phyloP scores from a whole-genome alignment of 257 asterid species.

The Fraxinus anomala region DNA sequence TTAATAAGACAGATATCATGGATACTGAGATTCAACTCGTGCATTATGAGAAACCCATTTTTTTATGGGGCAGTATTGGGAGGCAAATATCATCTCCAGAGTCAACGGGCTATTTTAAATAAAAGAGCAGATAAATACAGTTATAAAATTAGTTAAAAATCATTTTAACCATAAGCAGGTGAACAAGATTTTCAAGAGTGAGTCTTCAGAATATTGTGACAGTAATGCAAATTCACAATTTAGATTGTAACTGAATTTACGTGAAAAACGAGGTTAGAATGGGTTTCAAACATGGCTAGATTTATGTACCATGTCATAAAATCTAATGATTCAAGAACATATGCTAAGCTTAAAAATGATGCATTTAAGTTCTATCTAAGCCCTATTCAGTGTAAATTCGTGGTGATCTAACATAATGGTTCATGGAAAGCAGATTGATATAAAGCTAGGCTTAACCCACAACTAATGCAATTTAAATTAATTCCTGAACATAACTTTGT shows the following conservation, averaged over 20 bases:
- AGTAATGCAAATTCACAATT: neutral
- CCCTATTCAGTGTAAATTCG: neutral
- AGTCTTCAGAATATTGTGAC: neutral
- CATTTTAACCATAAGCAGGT: neutral
- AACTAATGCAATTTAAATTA: neutral
- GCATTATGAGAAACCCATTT: neutral
- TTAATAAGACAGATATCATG: neutral
- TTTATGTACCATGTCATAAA: slow-evolving; percentile 10
- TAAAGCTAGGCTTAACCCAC: slow-evolving; percentile 16
- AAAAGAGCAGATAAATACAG: neutral
- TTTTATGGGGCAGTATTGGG: neutral
- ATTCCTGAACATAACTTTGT: slow-evolving; percentile 3
- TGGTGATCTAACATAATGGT: neutral
- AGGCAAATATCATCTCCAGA: neutral
- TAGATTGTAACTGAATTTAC: slow-evolving; percentile 3
- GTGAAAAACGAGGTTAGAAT: neutral
- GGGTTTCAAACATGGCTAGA: slow-evolving; percentile 8
- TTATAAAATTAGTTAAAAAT: neutral
- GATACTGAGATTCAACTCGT: neutral
- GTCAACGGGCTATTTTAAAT: neutral
- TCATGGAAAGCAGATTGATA: neutral
- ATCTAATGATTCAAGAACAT: slow-evolving; percentile 2
- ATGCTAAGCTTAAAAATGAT: neutral
- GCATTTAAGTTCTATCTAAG: neutral
- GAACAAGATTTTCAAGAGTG: neutral